A percentile compares a stretch with the other conserved stretches of the same genome.
Evolutionary conservation across 192 early-diverging fungal genomes (phyloP).

Genomic region (Backusella tarrabulga): DNA sequence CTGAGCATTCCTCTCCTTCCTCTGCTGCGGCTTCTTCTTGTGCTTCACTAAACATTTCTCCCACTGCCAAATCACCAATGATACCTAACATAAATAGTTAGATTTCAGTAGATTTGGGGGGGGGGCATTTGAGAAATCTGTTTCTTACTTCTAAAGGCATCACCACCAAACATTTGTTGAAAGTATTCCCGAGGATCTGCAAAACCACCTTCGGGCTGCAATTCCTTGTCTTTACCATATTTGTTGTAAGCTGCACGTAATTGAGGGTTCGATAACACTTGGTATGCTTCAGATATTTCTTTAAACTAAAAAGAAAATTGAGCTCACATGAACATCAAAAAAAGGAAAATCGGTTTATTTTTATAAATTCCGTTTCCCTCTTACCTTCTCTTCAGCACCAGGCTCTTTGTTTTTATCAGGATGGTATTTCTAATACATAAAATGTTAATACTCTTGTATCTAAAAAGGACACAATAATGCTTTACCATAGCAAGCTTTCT

Average conservation of each 20-base stretch:
- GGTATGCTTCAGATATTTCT: constrained; percentile 85
- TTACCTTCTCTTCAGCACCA: constrained; percentile 63
- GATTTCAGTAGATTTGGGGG: background rate
- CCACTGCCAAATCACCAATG: constrained; percentile 88
- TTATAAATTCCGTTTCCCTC: too few relatives aligned
- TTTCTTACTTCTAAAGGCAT: constrained; percentile 54
- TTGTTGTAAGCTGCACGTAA: constrained; percentile 79
- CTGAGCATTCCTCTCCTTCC: constrained; percentile 40
- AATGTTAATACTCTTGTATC: background rate
- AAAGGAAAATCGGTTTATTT: too few relatives aligned
- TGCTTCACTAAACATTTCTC: constrained; percentile 39
- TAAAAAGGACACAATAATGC: background rate
- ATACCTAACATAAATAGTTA: constrained; percentile 42
- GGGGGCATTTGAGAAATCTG: background rate
- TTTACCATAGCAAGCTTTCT: constrained; percentile 41
- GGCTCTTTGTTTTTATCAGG: constrained; percentile 52
- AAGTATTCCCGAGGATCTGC: constrained; percentile 84
- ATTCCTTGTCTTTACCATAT: constrained; percentile 63
- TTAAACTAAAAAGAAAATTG: constrained; percentile 56
- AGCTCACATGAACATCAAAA: too few relatives aligned
- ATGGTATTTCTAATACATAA: constrained; percentile 29
- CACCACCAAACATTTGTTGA: constrained; percentile 86
- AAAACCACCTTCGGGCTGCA: constrained; percentile 43
- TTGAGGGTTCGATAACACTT: constrained; percentile 82
- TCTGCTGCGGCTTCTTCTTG: constrained; percentile 25